Conservation (phyloP, 352 stramenopile genomes). For the Phytophthora pistaciae region DNA sequence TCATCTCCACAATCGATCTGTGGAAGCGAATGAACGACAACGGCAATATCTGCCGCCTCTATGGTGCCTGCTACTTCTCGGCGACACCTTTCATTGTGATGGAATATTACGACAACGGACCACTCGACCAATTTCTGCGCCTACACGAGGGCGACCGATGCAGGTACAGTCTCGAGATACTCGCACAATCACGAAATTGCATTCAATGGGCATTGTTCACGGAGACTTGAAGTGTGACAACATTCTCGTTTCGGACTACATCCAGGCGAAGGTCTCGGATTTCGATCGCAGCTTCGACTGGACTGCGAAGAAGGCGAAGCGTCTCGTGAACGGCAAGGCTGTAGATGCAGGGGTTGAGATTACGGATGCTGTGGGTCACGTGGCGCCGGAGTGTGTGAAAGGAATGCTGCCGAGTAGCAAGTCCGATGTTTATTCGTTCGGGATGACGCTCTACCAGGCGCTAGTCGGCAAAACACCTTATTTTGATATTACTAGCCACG, state of each 20-base stretch:
- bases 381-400: neutral
- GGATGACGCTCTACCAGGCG: neutral
- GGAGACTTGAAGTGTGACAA: neutral
- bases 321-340: neutral
- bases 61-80: too few relatives aligned
- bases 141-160: too few relatives aligned
- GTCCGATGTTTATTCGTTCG: neutral
- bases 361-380: neutral
- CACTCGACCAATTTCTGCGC: too few relatives aligned
- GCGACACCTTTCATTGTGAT: too few relatives aligned
- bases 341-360: neutral
- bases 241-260: neutral
- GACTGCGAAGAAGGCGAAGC: neutral
- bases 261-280: neutral
- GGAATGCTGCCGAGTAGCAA: neutral
- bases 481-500: neutral
- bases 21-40: too few relatives aligned
- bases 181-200: neutral
- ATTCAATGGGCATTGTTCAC: neutral
- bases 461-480: neutral
- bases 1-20: too few relatives aligned
- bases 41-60: too few relatives aligned
- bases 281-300: neutral
- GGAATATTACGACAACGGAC: too few relatives aligned
- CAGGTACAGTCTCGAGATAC: too few relatives aligned